These are phyloP conservation scores for Pisolithus marmoratus DNA, from an alignment of 768 basidiomycete species.

Conservation along the genomic window DNA sequence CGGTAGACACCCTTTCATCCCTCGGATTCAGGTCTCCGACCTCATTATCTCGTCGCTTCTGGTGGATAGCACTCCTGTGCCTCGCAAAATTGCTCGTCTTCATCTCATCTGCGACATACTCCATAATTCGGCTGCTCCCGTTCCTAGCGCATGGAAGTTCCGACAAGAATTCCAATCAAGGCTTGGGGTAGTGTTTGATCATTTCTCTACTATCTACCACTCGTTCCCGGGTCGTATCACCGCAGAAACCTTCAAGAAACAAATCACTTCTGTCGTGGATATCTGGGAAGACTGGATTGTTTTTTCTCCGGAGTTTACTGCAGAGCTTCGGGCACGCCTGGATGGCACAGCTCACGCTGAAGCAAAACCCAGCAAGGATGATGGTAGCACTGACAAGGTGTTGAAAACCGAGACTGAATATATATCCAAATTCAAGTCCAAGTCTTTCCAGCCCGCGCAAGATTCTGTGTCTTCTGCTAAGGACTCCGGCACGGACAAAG, in stretches of 20 bases:
- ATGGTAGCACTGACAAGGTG: slow-evolving; percentile 10
- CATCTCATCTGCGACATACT: slow-evolving; percentile 97
- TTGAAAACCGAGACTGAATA: slow-evolving; percentile 29
- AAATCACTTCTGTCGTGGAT: slow-evolving; percentile 84
- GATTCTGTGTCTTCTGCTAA: slow-evolving; percentile 24
- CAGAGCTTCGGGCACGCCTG: slow-evolving; percentile 64
- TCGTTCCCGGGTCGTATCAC: slow-evolving; percentile 96
- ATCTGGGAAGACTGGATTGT: slow-evolving; percentile 99
- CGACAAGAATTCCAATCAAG: slow-evolving; percentile 89
- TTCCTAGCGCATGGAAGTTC: slow-evolving; percentile 97
- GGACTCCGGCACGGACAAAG: slow-evolving; percentile 28
- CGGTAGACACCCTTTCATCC: slow-evolving; percentile 1
- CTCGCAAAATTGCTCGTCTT: slow-evolving; percentile 91
- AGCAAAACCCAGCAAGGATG: slow-evolving; percentile 23
- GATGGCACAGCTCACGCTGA: slow-evolving; percentile 48
- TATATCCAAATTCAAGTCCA: slow-evolving; percentile 68
- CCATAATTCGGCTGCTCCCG: slow-evolving; percentile 90
- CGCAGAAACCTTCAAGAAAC: slow-evolving; percentile 92
- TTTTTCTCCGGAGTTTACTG: slow-evolving; percentile 82
- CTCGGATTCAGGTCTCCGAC: slow-evolving; percentile 64
- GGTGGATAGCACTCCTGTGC: slow-evolving; percentile 92
- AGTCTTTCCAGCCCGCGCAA: slow-evolving; percentile 69
- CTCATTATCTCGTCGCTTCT: slow-evolving; percentile 85
- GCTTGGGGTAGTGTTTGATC: slow-evolving; percentile 93
- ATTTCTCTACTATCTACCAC: slow-evolving; percentile 88